Evolutionary conservation across 1,284 basidiomycete species (phyloP).

Genomic region (Neonothopanus nambi): DNA sequence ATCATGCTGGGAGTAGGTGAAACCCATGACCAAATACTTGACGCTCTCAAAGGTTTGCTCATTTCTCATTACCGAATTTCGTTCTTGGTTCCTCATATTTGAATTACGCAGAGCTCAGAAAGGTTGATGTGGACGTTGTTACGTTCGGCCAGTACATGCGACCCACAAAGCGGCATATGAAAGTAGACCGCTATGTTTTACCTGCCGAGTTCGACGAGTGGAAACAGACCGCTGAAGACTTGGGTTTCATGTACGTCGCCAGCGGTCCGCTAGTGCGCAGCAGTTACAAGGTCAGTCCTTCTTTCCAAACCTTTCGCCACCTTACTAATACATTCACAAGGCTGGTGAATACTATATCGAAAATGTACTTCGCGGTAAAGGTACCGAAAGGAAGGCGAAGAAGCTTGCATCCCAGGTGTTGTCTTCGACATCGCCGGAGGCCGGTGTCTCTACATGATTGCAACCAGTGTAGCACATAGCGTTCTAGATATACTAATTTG

Average conservation of each 20-base stretch:
- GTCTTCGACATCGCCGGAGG: background rate
- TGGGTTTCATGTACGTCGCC: conserved; percentile 98
- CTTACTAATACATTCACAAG: conserved; percentile 37
- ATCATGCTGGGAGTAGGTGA: conserved; percentile 99
- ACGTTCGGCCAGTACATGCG: conserved; percentile 99
- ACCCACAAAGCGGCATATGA: conserved; percentile 99
- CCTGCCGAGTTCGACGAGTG: conserved; percentile 93
- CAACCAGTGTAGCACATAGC: too few species aligned
- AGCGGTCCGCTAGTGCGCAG: conserved; percentile 95
- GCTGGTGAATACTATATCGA: conserved; percentile 93
- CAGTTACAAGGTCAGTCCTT: conserved; percentile 83
- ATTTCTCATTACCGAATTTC: background rate
- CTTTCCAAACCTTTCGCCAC: conserved; percentile 8
- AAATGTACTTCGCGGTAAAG: conserved; percentile 76
- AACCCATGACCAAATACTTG: conserved; percentile 79
- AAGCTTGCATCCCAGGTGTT: conserved; percentile 9
- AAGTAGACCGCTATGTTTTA: conserved; percentile 94
- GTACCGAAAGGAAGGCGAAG: conserved; percentile 40
- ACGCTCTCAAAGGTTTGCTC: conserved; percentile 77
- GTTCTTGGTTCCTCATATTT: background rate
- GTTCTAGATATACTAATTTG: too few species aligned
- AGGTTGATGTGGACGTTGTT: conserved; percentile 91
- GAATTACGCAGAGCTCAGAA: conserved; percentile 73
- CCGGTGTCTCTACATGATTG: background rate
- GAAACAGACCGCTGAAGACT: conserved; percentile 86